Conservation (phyloP, 108 stramenopile genomes). For the Nitzschia sp. region DNA sequence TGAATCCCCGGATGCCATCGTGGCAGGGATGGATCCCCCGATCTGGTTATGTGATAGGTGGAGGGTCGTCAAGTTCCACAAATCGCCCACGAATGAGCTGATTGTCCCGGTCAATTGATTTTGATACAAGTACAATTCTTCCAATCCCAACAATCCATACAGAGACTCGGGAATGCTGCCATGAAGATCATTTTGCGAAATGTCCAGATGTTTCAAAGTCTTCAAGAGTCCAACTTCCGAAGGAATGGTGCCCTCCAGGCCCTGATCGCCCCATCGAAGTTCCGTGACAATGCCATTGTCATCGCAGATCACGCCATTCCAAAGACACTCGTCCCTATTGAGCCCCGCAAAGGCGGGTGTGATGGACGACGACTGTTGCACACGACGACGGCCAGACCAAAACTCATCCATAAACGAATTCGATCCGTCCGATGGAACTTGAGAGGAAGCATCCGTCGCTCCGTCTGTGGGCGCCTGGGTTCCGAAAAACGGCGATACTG, state of each 20-base stretch:
- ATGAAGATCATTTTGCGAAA: constrained; percentile 11
- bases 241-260: constrained; percentile 39
- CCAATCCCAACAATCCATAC: constrained; percentile 6
- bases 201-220: constrained; percentile 17
- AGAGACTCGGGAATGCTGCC: constrained; percentile 30
- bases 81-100: constrained; percentile 10
- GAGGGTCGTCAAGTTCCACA: constrained; percentile 20
- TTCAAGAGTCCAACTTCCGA: constrained; percentile 6
- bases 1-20: constrained; percentile 8
- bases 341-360: not conserved
- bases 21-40: constrained; percentile 21
- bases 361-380: not conserved
- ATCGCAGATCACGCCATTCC: constrained; percentile 66
- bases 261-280: constrained; percentile 35
- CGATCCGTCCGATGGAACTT: not conserved
- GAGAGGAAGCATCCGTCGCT: not conserved
- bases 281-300: constrained; percentile 37
- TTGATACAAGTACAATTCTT: constrained; percentile 20
- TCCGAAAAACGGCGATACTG: not conserved
- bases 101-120: constrained; percentile 34
- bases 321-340: constrained; percentile 40
- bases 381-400: not conserved
- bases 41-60: constrained; percentile 27
- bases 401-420: not conserved
- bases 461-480: not conserved